Evolutionary conservation across 2,329 filamentous ascomycete species (phyloP), one percentile per base, ranked within the genome.

Genomic region (Aureobasidium sp.): DNA sequence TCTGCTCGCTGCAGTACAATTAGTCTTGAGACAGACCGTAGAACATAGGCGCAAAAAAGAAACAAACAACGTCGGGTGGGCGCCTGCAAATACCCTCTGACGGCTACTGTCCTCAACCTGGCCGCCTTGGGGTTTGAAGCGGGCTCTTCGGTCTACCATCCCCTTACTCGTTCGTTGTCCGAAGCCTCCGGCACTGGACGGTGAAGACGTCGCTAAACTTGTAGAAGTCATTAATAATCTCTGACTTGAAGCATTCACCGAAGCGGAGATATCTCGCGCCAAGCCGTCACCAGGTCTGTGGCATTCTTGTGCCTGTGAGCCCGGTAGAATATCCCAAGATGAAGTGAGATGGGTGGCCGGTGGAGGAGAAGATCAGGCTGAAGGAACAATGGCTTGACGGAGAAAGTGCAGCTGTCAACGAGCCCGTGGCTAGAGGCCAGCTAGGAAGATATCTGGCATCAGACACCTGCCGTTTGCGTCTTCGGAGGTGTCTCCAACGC

Each of bases 201-300:
- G 49, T 29, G 21, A 53, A 35, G 35, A 27, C 17, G 35, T 33
- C 35, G 49, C 49, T 27, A 53, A 40, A 53, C 35, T 53, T 27
- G 35, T 40, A 40, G 37, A 53, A 23, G 9, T 40, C 49, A 53
- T 53, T 53, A 53, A 38, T 53, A 53, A 53, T 53, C 33, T 27
- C 17, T 21, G 11, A 50, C n/a, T 19, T 23, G 47, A 31, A 50
- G 31, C 47, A 37, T 50, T 23, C 31, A 50, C 31, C 47, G 31
- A 29, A 35, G 35, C 53, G 53, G 53, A 57, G 53, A 57, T 37
- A 46, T 57, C 40, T 57, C 53, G 53, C 53, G 40, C 40, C 53
- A 57, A 57, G 53, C 27, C 19, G 42, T 35, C n/a, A 37, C 21
- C 53, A 45, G 37, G 40, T 25, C 40, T 55, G n/a, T 31, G 7